These are phyloP conservation scores for Piromyces sp. DNA, from an alignment of 192 early-diverging fungal genomes.

Conservation along the genomic window DNA sequence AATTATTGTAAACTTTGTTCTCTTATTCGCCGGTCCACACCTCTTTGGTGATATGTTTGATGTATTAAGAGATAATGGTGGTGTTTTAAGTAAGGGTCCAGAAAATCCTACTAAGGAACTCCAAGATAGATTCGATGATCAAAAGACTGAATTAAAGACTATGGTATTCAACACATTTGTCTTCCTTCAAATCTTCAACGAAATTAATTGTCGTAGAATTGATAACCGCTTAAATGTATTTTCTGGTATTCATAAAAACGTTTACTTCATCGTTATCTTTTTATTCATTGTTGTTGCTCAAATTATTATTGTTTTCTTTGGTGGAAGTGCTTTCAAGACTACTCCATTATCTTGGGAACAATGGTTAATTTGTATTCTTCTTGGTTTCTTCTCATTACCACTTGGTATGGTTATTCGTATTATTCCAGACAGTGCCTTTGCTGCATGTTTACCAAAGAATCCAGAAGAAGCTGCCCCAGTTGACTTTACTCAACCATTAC, in stretches of 20 bases:
- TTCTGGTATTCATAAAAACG: conserved; percentile 53
- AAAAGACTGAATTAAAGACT: background rate
- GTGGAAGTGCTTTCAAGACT: conserved; percentile 68
- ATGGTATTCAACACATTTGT: background rate
- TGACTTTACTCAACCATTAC: background rate
- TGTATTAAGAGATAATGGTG: too few relatives aligned
- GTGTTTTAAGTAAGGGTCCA: background rate
- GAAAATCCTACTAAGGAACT: too few relatives aligned
- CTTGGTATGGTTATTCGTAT: conserved; percentile 74
- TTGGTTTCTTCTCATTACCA: conserved; percentile 64
- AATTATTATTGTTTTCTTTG: conserved; percentile 78
- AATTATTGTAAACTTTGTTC: conserved; percentile 35
- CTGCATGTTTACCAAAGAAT: background rate
- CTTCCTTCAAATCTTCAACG: background rate
- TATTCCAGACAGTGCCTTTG: conserved; percentile 41
- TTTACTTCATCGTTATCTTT: conserved; percentile 65
- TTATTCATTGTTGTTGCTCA: conserved; percentile 57
- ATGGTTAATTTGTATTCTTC: conserved; percentile 67
- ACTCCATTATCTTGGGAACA: conserved; percentile 40
- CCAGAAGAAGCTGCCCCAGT: background rate
- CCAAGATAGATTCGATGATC: background rate
- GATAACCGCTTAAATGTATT: conserved; percentile 77
- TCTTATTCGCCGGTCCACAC: conserved; percentile 45
- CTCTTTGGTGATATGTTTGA: conserved; percentile 19
- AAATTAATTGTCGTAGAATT: conserved; percentile 43